Base-by-base conservation (phyloP, 1,284 basidiomycete species). In the Singerocomus rubriflavus region DNA sequence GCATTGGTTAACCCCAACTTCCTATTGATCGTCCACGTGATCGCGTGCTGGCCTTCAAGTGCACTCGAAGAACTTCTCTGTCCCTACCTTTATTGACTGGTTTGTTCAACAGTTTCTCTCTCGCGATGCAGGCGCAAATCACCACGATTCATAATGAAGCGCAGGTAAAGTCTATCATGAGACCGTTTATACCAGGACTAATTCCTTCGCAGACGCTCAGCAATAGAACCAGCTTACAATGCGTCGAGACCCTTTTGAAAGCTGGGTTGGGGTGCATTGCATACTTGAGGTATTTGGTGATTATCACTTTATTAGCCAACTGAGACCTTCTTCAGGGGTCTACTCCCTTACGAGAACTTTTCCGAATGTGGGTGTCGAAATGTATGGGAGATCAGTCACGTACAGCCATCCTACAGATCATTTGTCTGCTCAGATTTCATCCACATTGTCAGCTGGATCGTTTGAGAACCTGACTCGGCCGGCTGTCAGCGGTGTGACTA, bases 281-380 rank as follows among this genome's bases (percentile, higher is more conserved):
- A 17, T 91, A 83, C 64, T 69, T 91, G 47, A 80, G 88, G 88
- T 83, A 61, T 26, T 53, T 31, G 10, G 17, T 26, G 27, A 13
- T 12, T 2, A 8, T 27, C 29, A 9, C 17, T 49, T 38, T 30
- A 12, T 17, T 42, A 37, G 26, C 38, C 21, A n/a, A 44, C 59
- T 53, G 37, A 63, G 21, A 13, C 10, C 4, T 25, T 44, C 40
- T 48, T 49, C 53, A 67, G 68, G 51, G 67, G 66, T 34, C 67
- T 92, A 5, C 74, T 92, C 21, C 87, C 88, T 6, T 81, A 85
- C 31, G 87, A 91, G 44, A 90, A 91, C 58, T 92, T 91, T 61
- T 76, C 77, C n/a, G 80, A 85, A 65, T 83, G 87, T 85, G 54
- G 55, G 73, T 29, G 8, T 17, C 8, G 3, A 51, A 25, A 13